Conservation (phyloP, 2,329 filamentous ascomycete genomes). For the Acarospora socialis region DNA sequence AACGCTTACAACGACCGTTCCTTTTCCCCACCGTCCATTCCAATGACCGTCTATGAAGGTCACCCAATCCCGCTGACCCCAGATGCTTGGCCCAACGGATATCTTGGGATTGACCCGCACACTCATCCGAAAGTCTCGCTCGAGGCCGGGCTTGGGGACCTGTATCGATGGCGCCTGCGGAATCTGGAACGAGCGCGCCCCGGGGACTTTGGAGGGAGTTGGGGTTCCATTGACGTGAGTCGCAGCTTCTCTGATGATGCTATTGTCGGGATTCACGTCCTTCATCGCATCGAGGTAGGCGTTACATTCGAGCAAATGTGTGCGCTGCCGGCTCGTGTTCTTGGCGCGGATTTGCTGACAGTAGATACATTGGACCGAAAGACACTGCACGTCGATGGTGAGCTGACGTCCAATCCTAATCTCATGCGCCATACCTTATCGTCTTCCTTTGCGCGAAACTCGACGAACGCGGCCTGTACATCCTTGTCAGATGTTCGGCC, state of each 20-base stretch:
- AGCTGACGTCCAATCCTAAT: too few species aligned
- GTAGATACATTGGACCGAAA: constrained; percentile 39
- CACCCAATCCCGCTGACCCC: constrained; percentile 38
- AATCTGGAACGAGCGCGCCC: constrained; percentile 27
- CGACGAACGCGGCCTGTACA: constrained; percentile 38
- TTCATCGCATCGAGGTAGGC: constrained; percentile 39
- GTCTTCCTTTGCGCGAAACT: constrained; percentile 40
- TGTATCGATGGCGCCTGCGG: constrained; percentile 33
- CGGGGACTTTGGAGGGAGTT: constrained; percentile 9
- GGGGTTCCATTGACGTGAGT: constrained; percentile 14
- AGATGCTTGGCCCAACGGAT: constrained; percentile 30
- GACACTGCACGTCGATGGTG: too few species aligned
- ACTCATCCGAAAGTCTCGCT: constrained; percentile 39
- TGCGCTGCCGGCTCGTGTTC: constrained; percentile 38
- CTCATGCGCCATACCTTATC: constrained; percentile 30
- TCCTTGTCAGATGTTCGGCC: constrained; percentile 38
- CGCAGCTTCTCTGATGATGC: constrained; percentile 28
- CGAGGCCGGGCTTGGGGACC: constrained; percentile 32
- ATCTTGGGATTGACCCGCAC: constrained; percentile 38
- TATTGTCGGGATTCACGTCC: constrained; percentile 37
- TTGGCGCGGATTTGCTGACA: constrained; percentile 39
- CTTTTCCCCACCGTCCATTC: constrained; percentile 38
- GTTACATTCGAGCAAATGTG: constrained; percentile 36
- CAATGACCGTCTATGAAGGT: constrained; percentile 37
- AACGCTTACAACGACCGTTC: constrained; percentile 32